Conservation (phyloP, 1,139 yeast genomes). For the Zygosaccharomyces sapae region DNA sequence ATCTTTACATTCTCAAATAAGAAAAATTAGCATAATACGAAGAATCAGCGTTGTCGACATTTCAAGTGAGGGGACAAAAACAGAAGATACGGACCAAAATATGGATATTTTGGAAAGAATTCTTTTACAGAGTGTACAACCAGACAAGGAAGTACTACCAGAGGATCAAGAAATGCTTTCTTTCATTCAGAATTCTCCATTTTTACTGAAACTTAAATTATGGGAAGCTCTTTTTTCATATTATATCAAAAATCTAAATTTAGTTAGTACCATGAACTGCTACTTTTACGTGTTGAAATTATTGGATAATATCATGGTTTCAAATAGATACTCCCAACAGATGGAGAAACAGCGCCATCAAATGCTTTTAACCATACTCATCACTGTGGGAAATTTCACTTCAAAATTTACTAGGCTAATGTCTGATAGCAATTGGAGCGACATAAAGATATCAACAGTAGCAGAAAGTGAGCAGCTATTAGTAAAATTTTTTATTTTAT, state of each 20-base stretch:
- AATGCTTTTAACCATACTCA: conserved; percentile 41
- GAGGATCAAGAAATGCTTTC: conserved; percentile 50
- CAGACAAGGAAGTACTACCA: conserved; percentile 17
- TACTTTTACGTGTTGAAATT: conserved; percentile 49
- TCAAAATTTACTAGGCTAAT: conserved; percentile 17
- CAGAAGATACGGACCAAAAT: conserved; percentile 40
- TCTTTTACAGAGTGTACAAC: conserved; percentile 31
- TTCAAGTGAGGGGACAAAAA: conserved; percentile 35
- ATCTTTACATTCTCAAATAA: conserved; percentile 55
- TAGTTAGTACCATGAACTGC: conserved; percentile 48
- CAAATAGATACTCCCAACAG: conserved; percentile 25
- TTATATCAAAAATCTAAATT: conserved; percentile 45
- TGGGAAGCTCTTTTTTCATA: conserved; percentile 73
- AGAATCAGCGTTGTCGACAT: conserved; percentile 34
- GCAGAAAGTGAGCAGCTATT: conserved; percentile 33
- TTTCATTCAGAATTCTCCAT: conserved; percentile 60
- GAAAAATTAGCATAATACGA: conserved; percentile 38
- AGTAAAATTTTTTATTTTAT: conserved; percentile 38
- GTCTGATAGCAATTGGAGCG: conserved; percentile 13
- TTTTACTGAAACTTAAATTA: conserved; percentile 62
- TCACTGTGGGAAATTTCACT: conserved; percentile 41
- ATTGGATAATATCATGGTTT: conserved; percentile 40
- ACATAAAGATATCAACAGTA: conserved; percentile 2
- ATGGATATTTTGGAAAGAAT: conserved; percentile 55
- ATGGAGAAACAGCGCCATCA: conserved; percentile 30